Percentiles rank a stretch among this genome's conserved stretches.
phyloP scores from a whole-genome alignment of 768 basidiomycete genomes.

The Collybia nuda region DNA sequence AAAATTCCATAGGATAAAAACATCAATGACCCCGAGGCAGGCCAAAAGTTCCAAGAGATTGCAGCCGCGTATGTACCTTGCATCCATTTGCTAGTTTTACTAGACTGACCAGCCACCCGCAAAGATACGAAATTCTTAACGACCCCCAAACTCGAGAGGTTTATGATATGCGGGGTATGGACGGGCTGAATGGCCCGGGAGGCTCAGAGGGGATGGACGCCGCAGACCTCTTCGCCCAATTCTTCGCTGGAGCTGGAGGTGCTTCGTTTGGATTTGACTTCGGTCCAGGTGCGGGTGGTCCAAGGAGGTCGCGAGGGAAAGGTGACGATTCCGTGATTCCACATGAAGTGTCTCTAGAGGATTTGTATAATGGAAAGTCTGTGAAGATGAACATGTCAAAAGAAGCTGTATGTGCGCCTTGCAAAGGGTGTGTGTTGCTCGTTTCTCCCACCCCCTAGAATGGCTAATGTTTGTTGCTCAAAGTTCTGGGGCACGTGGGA shows the following conservation, averaged over 20 bases:
- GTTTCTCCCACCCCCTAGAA: background rate
- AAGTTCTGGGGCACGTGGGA: conserved; percentile 81
- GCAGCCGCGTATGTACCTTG: conserved; percentile 70
- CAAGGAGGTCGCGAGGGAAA: conserved; percentile 45
- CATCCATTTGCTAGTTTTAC: conserved; percentile 1
- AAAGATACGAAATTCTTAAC: conserved; percentile 80
- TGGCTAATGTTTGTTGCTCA: background rate
- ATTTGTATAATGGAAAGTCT: conserved; percentile 88
- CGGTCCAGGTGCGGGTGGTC: conserved; percentile 56
- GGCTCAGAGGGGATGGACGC: conserved; percentile 52
- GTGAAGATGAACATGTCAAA: conserved; percentile 90
- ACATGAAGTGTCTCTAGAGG: conserved; percentile 87
- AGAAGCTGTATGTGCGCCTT: conserved; percentile 72
- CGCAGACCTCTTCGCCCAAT: conserved; percentile 72
- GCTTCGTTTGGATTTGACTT: conserved; percentile 49
- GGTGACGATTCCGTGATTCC: conserved; percentile 69
- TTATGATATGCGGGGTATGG: conserved; percentile 77
- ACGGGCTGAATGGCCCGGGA: conserved; percentile 56
- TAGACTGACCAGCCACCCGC: conserved; percentile 1
- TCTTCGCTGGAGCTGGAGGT: conserved; percentile 50
- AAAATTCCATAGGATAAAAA: conserved; percentile 74
- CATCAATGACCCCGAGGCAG: conserved; percentile 83
- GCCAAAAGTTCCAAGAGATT: conserved; percentile 85
- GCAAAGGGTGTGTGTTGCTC: conserved; percentile 66
- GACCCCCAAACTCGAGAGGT: conserved; percentile 64